phyloP scores from a whole-genome alignment of 768 basidiomycete species.

The Holtermannia corniformis region DNA sequence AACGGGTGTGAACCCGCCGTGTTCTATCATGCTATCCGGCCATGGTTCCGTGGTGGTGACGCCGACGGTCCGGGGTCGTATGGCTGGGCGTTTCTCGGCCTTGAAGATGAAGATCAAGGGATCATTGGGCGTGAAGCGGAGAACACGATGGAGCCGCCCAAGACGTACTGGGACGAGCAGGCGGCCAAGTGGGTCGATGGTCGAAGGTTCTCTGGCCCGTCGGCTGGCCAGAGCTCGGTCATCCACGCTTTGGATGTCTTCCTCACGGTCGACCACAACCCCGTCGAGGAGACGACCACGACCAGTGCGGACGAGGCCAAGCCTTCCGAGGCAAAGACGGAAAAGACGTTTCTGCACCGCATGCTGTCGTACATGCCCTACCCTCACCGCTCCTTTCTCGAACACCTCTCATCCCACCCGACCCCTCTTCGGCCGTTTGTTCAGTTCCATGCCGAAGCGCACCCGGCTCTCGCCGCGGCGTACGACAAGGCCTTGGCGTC shows the following conservation, averaged over 20 bases:
- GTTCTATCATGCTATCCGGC: conserved; percentile 82
- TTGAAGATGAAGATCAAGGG: conserved; percentile 46
- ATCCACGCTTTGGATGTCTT: conserved; percentile 49
- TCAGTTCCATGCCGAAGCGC: conserved; percentile 15
- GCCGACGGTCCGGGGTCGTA: conserved; percentile 41
- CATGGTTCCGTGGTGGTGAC: conserved; percentile 85
- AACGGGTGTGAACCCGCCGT: conserved; percentile 61
- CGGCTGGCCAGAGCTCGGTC: conserved; percentile 85
- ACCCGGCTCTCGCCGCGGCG: conserved; percentile 41
- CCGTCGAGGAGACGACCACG: conserved; percentile 30
- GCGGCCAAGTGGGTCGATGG: not conserved
- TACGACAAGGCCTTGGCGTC: conserved; percentile 73
- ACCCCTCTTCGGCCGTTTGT: conserved; percentile 59
- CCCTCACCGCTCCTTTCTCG: conserved; percentile 64
- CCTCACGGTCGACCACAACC: conserved; percentile 43
- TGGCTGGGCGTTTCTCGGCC: conserved; percentile 63
- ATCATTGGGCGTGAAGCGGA: conserved; percentile 35
- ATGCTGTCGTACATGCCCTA: conserved; percentile 92
- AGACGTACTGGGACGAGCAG: conserved; percentile 7
- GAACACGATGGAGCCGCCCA: conserved; percentile 12
- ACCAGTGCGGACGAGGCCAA: not conserved
- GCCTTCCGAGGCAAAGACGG: not conserved
- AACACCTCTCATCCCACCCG: conserved; percentile 58
- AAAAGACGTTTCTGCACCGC: conserved; percentile 64
- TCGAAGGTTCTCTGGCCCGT: conserved; percentile 64